These are phyloP conservation scores for Aspergillus tanneri DNA, from an alignment of 2,329 filamentous ascomycete genomes.

Conservation along the genomic window DNA sequence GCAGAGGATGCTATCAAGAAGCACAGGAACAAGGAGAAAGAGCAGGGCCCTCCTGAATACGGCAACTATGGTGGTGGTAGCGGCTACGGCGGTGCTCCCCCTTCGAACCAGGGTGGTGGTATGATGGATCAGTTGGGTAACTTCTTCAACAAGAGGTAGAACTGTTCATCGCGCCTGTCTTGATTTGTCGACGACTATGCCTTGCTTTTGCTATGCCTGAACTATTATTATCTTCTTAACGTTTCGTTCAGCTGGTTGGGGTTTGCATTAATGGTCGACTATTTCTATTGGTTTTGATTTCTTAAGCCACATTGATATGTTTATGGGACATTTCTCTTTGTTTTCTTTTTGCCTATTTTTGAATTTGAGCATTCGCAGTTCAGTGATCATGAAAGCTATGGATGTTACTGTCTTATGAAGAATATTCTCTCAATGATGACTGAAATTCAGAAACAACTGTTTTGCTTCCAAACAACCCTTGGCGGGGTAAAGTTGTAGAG, in stretches of 20 bases:
- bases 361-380: constrained; percentile 2
- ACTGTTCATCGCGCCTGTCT: background rate
- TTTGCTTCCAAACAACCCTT: background rate
- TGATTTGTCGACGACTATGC: background rate
- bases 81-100: constrained; percentile 20
- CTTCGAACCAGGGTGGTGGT: constrained; percentile 17
- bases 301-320: background rate
- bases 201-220: background rate
- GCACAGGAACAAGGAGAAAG: constrained; percentile 40
- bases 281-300: background rate
- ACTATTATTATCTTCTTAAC: background rate
- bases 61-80: constrained; percentile 18
- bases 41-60: constrained; percentile 22
- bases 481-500: background rate
- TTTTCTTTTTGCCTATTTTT: constrained; percentile 3
- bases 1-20: constrained; percentile 48
- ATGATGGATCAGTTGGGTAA: constrained; percentile 37
- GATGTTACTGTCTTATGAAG: no score
- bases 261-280: background rate
- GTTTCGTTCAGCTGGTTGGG: background rate
- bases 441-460: background rate
- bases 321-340: background rate
- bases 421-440: background rate
- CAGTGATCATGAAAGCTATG: constrained; percentile 1
- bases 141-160: constrained; percentile 41